Evolutionary conservation across 2,329 filamentous ascomycete species (phyloP), one percentile per base, ranked within the genome.

Genomic region (Aspergillus unguis): DNA sequence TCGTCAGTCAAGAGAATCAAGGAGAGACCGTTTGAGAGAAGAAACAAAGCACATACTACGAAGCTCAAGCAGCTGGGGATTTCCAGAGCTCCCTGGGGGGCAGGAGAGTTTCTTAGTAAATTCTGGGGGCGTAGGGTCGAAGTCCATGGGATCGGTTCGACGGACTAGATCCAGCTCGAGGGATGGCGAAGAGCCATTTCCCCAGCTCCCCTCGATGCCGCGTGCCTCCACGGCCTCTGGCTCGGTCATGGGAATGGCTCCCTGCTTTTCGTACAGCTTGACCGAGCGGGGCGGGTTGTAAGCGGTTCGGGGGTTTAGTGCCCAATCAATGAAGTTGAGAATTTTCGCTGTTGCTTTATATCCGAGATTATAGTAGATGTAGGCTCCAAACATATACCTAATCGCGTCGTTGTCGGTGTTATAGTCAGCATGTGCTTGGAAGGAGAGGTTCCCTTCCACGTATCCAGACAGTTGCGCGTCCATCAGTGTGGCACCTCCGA

Each of bases 391-490:
- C 41, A 4, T 26, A 37, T 51, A 51, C 2, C 6, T 7, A 4
- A 51, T 32, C 31, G 28, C 8, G 31, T 45, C 45, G 1, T 8
- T 44, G 4, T 35, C 26, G 5, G 35, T 51, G 32, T 32, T 33
- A 33, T 51, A 51, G n/a, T 45, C 48, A 5, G 25, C 48, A 23
- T 45, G 42, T 26, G 33, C 48, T 11, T 51, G 33, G 48, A 51
- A 51, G 11, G 32, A 32, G 5, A 51, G 41, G 10, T 44, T 40
- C 4, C 42, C 26, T 5, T 45, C n/a, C 7, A 45, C 3, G 10
- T 45, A 51, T 10, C 48, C 48, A 11, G 25, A 6, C 26, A 51
- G n/a, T 36, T 51, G 42, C 6, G 42, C 35, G 28, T 51, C 42
- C 42, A 51, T 51, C 10, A 45, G 27, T 2, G 35, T 51, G 4